Evolutionary conservation across 257 asterid genomes (phyloP).

Genomic region (Echites panduratus): DNA sequence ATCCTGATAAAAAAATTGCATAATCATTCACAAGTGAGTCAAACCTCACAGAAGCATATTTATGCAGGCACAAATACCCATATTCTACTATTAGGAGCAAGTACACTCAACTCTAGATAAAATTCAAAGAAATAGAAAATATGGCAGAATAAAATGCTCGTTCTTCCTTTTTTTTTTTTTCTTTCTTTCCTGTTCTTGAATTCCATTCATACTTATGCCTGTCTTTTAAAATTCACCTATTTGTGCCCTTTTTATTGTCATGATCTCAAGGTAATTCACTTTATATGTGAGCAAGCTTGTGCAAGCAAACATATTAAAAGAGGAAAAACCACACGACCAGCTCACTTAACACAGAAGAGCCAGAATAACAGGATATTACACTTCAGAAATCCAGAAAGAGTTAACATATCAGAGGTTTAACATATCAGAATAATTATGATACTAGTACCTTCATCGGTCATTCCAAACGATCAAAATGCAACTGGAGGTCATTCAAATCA

Average conservation of each 20-base stretch:
- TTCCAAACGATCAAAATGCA: not conserved
- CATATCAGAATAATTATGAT: not conserved
- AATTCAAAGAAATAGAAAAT: not conserved
- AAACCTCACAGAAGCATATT: not conserved
- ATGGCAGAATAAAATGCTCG: not conserved
- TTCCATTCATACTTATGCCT: too few relatives aligned
- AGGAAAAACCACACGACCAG: not conserved
- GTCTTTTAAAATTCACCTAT: too few relatives aligned
- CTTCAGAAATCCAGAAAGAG: not conserved
- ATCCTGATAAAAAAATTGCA: conserved; percentile 47
- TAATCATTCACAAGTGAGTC: conserved; percentile 6
- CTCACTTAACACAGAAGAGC: not conserved
- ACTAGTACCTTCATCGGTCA: not conserved
- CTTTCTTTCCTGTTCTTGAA: too few relatives aligned
- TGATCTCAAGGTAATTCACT: not conserved
- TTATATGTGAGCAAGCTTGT: too few relatives aligned
- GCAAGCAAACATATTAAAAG: too few relatives aligned
- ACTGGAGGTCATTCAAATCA: not conserved
- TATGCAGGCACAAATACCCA: not conserved
- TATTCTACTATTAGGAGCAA: not conserved
- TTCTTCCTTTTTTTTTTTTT: too few relatives aligned
- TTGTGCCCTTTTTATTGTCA: not conserved
- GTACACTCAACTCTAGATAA: not conserved
- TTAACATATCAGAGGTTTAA: not conserved
- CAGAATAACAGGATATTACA: not conserved